Base-by-base conservation (phyloP, 345 rosid species). In the Citrus medica region DNA sequence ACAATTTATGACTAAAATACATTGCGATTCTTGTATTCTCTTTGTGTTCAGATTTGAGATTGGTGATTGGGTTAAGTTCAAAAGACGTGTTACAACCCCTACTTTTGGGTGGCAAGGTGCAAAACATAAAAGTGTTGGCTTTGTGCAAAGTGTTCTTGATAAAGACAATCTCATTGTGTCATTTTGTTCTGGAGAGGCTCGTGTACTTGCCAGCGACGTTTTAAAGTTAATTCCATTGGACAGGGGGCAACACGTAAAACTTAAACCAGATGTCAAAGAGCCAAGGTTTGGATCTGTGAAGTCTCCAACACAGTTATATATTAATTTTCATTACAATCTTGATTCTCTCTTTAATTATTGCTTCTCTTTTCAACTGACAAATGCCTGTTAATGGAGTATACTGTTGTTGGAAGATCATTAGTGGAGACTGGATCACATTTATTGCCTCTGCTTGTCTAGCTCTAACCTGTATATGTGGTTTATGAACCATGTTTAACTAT, bases 41-140 rank as follows among this genome's bases (percentile, higher is more conserved):
- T 60, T 65, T 56, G 27, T 80, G 48, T 73, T 79, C 80, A 96
- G 99, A 82, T 96, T 86, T 86, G 97, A 91, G 82, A 88, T 92
- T 69, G 98, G 98, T 67, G 98, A 96, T 80, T 96, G 99, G 99
- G 93, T 94, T 83, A 96, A 94, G 86, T 94, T 92, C 81, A 94
- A 84, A 84, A 91, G 97, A 89, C 87, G 89, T 80, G 84, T 92
- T 77, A 85, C 84, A 27, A 76, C 87, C 79, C 99, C 98, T 48
- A 67, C 88, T 32, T 83, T 90, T 85, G 99, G 97, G 59, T 94
- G 98, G 99, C 99, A 94, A 90, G 92, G 92, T 84, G 99, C 98
- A 71, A 89, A 84, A 73, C 92, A 87, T 74, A 90, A 84, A 81
- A 96, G 98, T 84, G 97, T 96, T 80, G 98, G 98, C 79, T 96